Percentiles rank a stretch among this genome's conserved stretches.
These are phyloP conservation scores for Colletotrichum cordylinicola DNA, from an alignment of 2,329 filamentous ascomycete genomes.

Conservation along the genomic window DNA sequence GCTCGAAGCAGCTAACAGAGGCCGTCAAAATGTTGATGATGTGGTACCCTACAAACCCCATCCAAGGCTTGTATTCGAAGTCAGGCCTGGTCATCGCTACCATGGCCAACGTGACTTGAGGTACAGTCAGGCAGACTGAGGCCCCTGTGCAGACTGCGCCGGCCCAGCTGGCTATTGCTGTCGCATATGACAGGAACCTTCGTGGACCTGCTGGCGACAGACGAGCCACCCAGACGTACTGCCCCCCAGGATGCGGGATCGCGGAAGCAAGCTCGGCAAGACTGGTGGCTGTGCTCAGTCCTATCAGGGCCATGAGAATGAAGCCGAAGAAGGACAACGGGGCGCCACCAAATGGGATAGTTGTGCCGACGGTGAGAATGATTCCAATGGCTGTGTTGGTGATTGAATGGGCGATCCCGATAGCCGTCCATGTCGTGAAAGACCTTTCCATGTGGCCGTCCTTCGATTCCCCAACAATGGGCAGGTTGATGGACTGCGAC, in stretches of 20 bases:
- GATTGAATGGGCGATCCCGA: constrained; percentile 30
- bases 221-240: constrained; percentile 31
- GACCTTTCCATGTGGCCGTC: constrained; percentile 34
- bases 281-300: constrained; percentile 27
- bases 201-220: constrained; percentile 23
- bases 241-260: constrained; percentile 33
- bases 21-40: constrained; percentile 27
- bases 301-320: constrained; percentile 27
- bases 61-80: constrained; percentile 31
- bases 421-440: constrained; percentile 29
- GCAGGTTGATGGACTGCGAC: neutral
- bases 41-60: constrained; percentile 31
- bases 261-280: constrained; percentile 32
- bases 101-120: constrained; percentile 25
- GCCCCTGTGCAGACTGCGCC: constrained; percentile 29
- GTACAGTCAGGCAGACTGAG: constrained; percentile 28
- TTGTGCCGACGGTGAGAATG: constrained; percentile 25
- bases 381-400: constrained; percentile 30
- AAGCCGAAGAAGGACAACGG: constrained; percentile 32
- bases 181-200: constrained; percentile 27
- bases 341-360: constrained; percentile 27
- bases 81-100: constrained; percentile 25
- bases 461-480: neutral
- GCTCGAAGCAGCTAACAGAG: constrained; percentile 26
- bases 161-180: constrained; percentile 30